These are phyloP conservation scores for Xylaria bambusicola DNA, from an alignment of 495 filamentous ascomycete species.

Conservation along the genomic window DNA sequence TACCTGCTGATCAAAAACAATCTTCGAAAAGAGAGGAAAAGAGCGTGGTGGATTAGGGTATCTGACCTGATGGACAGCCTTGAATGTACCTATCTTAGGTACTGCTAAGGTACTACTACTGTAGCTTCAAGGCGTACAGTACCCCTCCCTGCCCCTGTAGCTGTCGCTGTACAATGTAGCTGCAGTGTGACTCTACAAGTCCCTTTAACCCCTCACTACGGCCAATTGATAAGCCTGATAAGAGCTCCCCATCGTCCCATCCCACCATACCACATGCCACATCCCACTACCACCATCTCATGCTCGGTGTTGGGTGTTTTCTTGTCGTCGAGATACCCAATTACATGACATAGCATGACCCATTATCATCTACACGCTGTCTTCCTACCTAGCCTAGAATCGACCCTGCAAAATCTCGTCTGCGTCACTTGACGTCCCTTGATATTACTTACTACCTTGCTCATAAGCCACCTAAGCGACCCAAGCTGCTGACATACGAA, in stretches of 20 bases:
- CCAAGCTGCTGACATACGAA: constrained; percentile 4
- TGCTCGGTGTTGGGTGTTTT: constrained; percentile 9
- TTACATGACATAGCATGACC: constrained; percentile 16
- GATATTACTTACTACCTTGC: not conserved
- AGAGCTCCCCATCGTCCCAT: constrained; percentile 18
- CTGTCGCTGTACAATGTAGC: not conserved
- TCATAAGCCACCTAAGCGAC: not conserved
- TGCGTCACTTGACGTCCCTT: constrained; percentile 1
- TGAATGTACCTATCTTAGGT: too few relatives aligned
- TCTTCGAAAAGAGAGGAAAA: too few relatives aligned
- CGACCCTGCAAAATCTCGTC: not conserved
- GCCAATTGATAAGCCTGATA: constrained; percentile 14
- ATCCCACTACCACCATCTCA: not conserved
- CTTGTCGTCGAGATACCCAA: constrained; percentile 11
- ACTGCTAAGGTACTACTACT: too few relatives aligned
- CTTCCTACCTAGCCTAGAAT: constrained; percentile 3
- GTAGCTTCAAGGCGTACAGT: too few relatives aligned
- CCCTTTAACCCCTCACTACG: constrained; percentile 15
- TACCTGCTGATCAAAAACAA: too few relatives aligned
- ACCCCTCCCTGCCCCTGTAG: too few relatives aligned
- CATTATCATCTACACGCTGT: not conserved
- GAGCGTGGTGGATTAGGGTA: too few relatives aligned
- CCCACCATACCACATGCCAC: not conserved
- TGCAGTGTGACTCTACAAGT: too few relatives aligned
- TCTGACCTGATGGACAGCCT: too few relatives aligned